Evolutionary conservation across 345 rosid species (phyloP), one percentile per base, ranked within the genome.

Genomic region (Hibiscus syriacus): DNA sequence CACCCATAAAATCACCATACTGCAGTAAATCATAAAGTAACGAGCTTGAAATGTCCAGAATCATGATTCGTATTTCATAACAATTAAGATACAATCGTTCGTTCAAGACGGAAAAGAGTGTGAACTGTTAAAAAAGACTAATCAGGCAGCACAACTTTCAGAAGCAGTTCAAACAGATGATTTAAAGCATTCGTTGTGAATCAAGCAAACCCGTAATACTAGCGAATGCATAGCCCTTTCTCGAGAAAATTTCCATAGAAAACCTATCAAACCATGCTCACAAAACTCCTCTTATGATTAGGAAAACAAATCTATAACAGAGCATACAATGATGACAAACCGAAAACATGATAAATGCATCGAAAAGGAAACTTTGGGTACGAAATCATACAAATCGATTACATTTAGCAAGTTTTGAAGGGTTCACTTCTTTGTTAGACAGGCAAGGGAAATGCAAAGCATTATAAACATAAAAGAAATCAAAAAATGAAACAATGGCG

Each of bases 1-100:
- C 30, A 32, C 78, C 84, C 19, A 38, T 62, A 48, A 78, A 78
- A 57, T 75, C 72, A 38, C 76, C 83, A 52, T 73, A 19, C 50
- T 85, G 79, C 82, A 74, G 8, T 25, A 56, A 53, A 12, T 41
- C 55, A 72, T 34, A 50, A 6, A 12, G 60, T 46, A 60, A 55
- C 22, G 26, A 71, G 49, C 41, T 56, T 36, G 32, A 59, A 59
- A 60, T 2, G 27, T 32, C 60, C 22, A 55, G 23, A 48, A 52
- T 26, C 14, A 6, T 34, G n/a, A 70, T 17, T 20, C 29, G 16
- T 63, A 50, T 16, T 16, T 29, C 46, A 11, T 16, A 49, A 39
- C 7, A 39, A 11, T 46, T 4, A 66, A 58, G 13, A 25, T 6
- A 45, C 36, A 36, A 12, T 25, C 12, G 5, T 39, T 4, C 30